These are phyloP conservation scores for Pyricularia pennisetigena DNA, from an alignment of 2,329 filamentous ascomycete genomes.

Conservation along the genomic window DNA sequence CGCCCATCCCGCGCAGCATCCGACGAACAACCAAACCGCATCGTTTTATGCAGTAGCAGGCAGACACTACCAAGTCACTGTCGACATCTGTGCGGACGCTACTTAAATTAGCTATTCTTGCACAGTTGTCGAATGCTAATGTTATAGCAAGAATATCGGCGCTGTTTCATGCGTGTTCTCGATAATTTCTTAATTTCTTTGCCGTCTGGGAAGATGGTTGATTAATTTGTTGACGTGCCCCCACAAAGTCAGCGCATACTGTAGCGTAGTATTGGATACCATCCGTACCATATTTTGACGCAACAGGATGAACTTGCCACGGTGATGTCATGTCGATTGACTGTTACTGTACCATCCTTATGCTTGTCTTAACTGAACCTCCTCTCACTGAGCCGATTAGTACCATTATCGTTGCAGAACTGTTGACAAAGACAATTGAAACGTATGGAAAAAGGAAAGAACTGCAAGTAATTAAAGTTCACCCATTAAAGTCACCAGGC, in stretches of 20 bases:
- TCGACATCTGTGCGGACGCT: background rate
- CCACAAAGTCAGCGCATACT: background rate
- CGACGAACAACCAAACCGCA: background rate
- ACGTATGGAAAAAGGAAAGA: background rate
- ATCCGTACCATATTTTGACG: background rate
- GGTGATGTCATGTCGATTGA: background rate
- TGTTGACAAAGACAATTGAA: background rate
- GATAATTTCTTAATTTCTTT: background rate
- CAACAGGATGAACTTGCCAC: background rate
- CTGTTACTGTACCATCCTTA: background rate
- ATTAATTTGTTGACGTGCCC: background rate
- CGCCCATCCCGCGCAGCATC: background rate
- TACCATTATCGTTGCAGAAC: background rate
- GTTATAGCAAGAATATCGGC: background rate
- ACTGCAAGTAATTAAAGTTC: background rate
- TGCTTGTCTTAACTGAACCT: background rate
- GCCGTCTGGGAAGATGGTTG: background rate
- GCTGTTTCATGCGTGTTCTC: background rate
- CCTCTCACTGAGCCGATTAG: background rate
- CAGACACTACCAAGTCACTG: background rate
- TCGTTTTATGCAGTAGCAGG: background rate
- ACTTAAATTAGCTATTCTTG: background rate
- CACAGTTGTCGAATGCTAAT: background rate
- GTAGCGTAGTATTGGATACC: background rate
- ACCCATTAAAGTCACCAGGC: background rate